A percentile compares a stretch with the other conserved stretches of the same genome.
phyloP scores from a whole-genome alignment of 179 eudicot species.

The Beta lomatogona region DNA sequence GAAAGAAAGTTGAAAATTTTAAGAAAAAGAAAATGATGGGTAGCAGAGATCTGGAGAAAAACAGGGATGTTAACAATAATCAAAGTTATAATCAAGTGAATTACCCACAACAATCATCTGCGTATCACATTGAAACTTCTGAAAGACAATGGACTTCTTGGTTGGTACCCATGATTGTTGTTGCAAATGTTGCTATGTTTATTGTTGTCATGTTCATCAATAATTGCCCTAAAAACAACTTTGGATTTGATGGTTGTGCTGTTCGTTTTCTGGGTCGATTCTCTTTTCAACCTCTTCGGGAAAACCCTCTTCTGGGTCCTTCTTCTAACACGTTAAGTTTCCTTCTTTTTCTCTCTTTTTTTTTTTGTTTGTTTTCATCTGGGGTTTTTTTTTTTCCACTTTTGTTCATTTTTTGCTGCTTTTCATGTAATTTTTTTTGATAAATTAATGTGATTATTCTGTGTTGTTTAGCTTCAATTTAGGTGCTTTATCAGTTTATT shows the following conservation, averaged over 20 bases:
- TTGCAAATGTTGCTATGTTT: slow-evolving; percentile 35
- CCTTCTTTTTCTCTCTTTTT: not conserved
- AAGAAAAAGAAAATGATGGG: slow-evolving; percentile 21
- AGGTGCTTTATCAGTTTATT: not conserved
- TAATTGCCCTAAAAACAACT: slow-evolving; percentile 41
- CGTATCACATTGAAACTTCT: slow-evolving; percentile 37
- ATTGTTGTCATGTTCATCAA: slow-evolving; percentile 38
- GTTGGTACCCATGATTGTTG: slow-evolving; percentile 41
- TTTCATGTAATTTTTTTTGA: not conserved
- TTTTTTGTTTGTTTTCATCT: not conserved
- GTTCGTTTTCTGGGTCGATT: slow-evolving; percentile 58
- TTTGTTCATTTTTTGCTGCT: not conserved
- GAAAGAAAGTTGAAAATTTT: not conserved
- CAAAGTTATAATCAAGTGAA: not conserved
- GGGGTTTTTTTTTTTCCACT: not conserved
- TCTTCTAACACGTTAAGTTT: slow-evolving; percentile 63
- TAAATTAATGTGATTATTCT: slow-evolving; percentile 10
- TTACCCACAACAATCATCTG: slow-evolving; percentile 1
- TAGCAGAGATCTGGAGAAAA: slow-evolving; percentile 54
- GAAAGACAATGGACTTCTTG: slow-evolving; percentile 48
- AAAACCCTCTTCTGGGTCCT: slow-evolving; percentile 86
- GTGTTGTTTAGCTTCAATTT: not conserved
- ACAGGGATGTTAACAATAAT: slow-evolving; percentile 18
- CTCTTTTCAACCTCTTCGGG: slow-evolving; percentile 68
- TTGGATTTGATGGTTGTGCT: slow-evolving; percentile 26